A percentile compares a stretch with the other conserved stretches of the same genome.
phyloP scores from a whole-genome alignment of 164 flowering plant species.

The Stephania japonica region DNA sequence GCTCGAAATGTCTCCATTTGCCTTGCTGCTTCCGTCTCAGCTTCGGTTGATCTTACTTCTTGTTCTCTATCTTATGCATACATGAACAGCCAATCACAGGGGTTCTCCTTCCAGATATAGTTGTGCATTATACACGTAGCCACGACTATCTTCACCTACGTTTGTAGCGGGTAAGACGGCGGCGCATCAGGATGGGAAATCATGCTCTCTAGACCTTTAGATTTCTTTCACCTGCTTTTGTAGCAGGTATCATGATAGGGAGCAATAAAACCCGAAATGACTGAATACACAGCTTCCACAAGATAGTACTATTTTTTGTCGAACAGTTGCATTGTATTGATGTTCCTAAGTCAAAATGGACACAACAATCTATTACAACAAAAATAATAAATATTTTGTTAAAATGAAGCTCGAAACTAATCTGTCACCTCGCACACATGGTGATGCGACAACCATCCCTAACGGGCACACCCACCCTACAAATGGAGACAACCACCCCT shows the following conservation, averaged over 20 bases:
- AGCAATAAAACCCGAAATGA: constrained; percentile 57
- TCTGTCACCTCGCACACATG: too few species aligned
- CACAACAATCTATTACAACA: too few species aligned
- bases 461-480: too few species aligned
- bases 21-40: constrained; percentile 26
- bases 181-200: constrained; percentile 49
- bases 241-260: constrained; percentile 41
- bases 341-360: too few species aligned
- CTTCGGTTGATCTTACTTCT: not conserved
- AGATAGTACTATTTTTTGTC: constrained; percentile 72
- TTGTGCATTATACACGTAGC: constrained; percentile 65
- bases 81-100: constrained; percentile 46
- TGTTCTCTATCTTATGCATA: constrained; percentile 20
- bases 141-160: constrained; percentile 58
- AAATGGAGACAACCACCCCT: too few species aligned
- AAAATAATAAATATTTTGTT: too few species aligned
- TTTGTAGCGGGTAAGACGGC: constrained; percentile 58
- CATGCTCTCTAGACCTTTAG: constrained; percentile 49
- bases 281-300: constrained; percentile 45
- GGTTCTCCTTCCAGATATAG: constrained; percentile 41
- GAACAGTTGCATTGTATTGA: too few species aligned
- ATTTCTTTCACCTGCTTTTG: constrained; percentile 29
- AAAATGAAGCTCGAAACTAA: too few species aligned
- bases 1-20: constrained; percentile 20
- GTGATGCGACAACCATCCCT: too few species aligned